Conservation (phyloP, 2,329 filamentous ascomycete species). For the Tetracladium maxilliforme region DNA sequence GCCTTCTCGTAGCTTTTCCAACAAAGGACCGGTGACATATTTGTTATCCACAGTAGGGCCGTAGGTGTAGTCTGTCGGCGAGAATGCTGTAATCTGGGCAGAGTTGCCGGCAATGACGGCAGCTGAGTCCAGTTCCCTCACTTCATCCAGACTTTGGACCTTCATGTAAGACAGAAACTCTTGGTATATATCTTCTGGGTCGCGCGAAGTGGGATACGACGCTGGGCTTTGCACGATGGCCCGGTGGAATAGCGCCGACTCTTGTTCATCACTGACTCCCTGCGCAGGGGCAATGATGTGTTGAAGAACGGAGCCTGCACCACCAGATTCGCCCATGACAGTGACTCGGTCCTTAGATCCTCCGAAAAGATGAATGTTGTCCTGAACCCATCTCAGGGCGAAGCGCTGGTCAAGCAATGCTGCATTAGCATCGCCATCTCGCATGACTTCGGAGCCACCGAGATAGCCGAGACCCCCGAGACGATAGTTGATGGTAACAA, state of each 20-base stretch:
- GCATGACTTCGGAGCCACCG: conserved; percentile 16
- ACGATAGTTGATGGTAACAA: conserved; percentile 31
- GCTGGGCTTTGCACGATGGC: conserved; percentile 14
- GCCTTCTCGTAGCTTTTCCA: conserved; percentile 24
- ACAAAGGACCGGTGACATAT: conserved; percentile 30
- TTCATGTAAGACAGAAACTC: conserved; percentile 15
- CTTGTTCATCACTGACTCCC: conserved; percentile 24
- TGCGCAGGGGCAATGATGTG: conserved; percentile 36
- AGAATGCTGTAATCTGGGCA: conserved; percentile 1
- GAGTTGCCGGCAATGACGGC: conserved; percentile 11
- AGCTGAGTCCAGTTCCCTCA: conserved; percentile 13
- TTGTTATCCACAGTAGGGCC: conserved; percentile 30
- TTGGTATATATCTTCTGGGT: conserved; percentile 6
- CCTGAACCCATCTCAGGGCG: conserved; percentile 40
- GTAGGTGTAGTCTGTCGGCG: conserved; percentile 9
- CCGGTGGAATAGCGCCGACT: conserved; percentile 22
- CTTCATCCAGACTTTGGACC: conserved; percentile 17
- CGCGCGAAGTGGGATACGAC: conserved; percentile 5
- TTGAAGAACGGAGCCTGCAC: conserved; percentile 36
- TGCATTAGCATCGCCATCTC: conserved; percentile 28
- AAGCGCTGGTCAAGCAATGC: conserved; percentile 37
- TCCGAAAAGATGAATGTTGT: conserved; percentile 37
- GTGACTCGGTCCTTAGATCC: conserved; percentile 34
- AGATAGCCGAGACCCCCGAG: conserved; percentile 31
- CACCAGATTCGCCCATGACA: conserved; percentile 33